A percentile compares a stretch with the other conserved stretches of the same genome.
phyloP scores from a whole-genome alignment of 2,329 filamentous ascomycete genomes.

The Fusarium pininemorale region DNA sequence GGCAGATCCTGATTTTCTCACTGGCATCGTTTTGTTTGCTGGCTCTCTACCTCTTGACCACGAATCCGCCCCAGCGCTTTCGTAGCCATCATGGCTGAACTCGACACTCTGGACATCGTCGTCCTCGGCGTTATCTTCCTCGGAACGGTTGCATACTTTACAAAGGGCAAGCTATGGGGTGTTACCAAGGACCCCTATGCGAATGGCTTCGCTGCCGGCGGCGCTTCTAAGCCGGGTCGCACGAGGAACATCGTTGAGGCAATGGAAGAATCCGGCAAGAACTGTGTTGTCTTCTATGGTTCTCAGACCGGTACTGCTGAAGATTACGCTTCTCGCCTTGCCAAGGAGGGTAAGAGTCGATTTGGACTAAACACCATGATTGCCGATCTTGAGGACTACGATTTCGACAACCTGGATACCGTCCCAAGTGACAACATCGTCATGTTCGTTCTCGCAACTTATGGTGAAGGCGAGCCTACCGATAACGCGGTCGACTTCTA shows the following conservation, averaged over 20 bases:
- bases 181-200: slow-evolving; percentile 90
- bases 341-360: slow-evolving; percentile 96
- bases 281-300: slow-evolving; percentile 98
- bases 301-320: slow-evolving; percentile 98
- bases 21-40: not conserved
- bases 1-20: not conserved
- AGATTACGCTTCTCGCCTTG: slow-evolving; percentile 94
- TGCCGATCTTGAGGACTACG: slow-evolving; percentile 96
- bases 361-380: slow-evolving; percentile 99
- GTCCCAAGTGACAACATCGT: slow-evolving; percentile 90
- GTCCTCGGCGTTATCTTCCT: slow-evolving; percentile 87
- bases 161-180: slow-evolving; percentile 94
- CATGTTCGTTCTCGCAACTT: slow-evolving; percentile 96
- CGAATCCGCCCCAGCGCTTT: slow-evolving; percentile 14
- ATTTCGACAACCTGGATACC: slow-evolving; percentile 91
- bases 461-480: slow-evolving; percentile 97
- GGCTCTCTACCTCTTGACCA: not conserved
- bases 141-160: slow-evolving; percentile 94
- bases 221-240: slow-evolving; percentile 80
- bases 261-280: slow-evolving; percentile 94
- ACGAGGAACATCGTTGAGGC: slow-evolving; percentile 94
- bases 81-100: slow-evolving; percentile 79
- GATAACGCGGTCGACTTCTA: slow-evolving; percentile 99
- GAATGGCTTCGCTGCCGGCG: slow-evolving; percentile 74
- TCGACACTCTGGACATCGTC: slow-evolving; percentile 93